Evolutionary conservation across 768 basidiomycete species (phyloP).

Genomic region (Kwoniella europaea): DNA sequence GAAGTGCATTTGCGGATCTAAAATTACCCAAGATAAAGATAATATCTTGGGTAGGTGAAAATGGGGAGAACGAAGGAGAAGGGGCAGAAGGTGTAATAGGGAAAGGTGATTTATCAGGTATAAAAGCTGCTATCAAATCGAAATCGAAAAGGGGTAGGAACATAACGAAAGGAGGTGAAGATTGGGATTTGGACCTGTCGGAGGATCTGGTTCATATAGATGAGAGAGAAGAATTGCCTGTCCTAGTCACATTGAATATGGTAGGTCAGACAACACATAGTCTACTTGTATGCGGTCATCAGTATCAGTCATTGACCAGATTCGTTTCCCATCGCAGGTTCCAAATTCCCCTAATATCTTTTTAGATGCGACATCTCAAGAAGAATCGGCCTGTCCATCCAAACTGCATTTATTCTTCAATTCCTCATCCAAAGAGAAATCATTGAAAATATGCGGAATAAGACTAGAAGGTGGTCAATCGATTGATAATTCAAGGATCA

Average conservation of each 20-base stretch:
- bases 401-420: slow-evolving; percentile 50
- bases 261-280: too few species aligned
- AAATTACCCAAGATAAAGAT: slow-evolving; percentile 50
- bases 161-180: slow-evolving; percentile 41
- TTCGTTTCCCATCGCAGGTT: slow-evolving; percentile 34
- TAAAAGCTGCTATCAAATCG: slow-evolving; percentile 53
- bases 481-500: slow-evolving; percentile 38
- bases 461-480: slow-evolving; percentile 53
- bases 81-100: slow-evolving; percentile 27
- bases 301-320: neutral
- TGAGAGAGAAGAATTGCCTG: slow-evolving; percentile 45
- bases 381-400: slow-evolving; percentile 56
- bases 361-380: slow-evolving; percentile 52
- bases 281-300: too few species aligned
- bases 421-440: neutral
- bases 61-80: slow-evolving; percentile 21
- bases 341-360: slow-evolving; percentile 43
- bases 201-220: slow-evolving; percentile 39
- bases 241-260: slow-evolving; percentile 52
- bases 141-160: slow-evolving; percentile 31
- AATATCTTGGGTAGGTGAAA: slow-evolving; percentile 41
- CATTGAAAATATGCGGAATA: slow-evolving; percentile 48
- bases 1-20: slow-evolving; percentile 52
- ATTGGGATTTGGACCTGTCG: slow-evolving; percentile 55
- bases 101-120: slow-evolving; percentile 50